phyloP scores from a whole-genome alignment of 2,329 filamentous ascomycete species.

The Talaromyces piceae region DNA sequence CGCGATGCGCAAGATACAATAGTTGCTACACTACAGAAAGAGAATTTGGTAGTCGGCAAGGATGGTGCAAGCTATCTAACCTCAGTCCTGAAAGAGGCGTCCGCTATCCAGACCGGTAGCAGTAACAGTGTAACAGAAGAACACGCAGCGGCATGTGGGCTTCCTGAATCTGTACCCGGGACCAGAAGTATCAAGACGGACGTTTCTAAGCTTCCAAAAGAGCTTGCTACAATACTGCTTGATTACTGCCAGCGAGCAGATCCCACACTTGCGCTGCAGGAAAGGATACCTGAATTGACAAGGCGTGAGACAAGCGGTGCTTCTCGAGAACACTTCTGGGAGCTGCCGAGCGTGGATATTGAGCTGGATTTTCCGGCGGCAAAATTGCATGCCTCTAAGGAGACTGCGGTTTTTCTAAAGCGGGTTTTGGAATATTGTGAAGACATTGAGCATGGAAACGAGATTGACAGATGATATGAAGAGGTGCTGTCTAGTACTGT shows the following conservation, averaged over 20 bases:
- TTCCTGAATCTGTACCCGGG: not conserved
- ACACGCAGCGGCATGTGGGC: constrained; percentile 14
- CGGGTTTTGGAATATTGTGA: constrained; percentile 19
- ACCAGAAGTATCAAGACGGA: constrained; percentile 1
- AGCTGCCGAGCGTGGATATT: constrained; percentile 20
- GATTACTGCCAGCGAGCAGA: not conserved
- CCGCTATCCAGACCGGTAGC: not conserved
- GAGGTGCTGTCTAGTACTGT: constrained; percentile 18
- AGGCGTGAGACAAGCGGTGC: constrained; percentile 27
- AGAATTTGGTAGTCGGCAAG: constrained; percentile 29
- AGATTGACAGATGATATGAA: constrained; percentile 15
- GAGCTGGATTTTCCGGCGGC: constrained; percentile 14
- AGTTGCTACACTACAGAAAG: constrained; percentile 15
- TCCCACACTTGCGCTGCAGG: constrained; percentile 3
- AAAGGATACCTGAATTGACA: constrained; percentile 14
- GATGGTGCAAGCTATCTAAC: constrained; percentile 24
- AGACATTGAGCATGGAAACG: constrained; percentile 15
- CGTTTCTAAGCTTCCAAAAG: not conserved
- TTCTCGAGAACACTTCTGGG: constrained; percentile 33
- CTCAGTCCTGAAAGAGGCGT: constrained; percentile 18
- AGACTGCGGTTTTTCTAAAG: constrained; percentile 20
- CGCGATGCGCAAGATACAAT: constrained; percentile 7
- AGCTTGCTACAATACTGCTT: not conserved
- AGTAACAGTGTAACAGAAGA: constrained; percentile 5
- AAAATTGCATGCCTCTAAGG: constrained; percentile 20